A percentile compares a stretch with the other conserved stretches of the same genome.
Evolutionary conservation across 106 monocot species (phyloP).

Genomic region (Dendrobium catenatum): DNA sequence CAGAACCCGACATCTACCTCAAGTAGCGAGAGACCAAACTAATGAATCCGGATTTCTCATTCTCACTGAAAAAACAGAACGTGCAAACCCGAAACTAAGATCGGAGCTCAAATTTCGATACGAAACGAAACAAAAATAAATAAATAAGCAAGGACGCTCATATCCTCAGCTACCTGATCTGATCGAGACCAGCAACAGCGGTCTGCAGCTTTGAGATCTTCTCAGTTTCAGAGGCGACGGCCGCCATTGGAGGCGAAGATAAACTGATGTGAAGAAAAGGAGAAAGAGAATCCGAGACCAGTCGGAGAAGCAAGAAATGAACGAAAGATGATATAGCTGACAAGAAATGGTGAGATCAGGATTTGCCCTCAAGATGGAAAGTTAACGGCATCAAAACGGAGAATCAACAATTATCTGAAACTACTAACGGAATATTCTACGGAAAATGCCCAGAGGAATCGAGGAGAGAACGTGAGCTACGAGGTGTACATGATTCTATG

Average conservation of each 20-base stretch:
- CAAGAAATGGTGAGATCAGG: neutral
- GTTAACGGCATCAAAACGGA: neutral
- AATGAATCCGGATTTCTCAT: constrained; percentile 50
- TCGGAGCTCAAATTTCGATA: neutral
- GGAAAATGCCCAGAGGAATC: neutral
- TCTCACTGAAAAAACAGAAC: constrained; percentile 22
- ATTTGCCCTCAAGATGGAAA: neutral
- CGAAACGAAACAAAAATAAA: neutral
- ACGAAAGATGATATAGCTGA: neutral
- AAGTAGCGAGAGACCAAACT: constrained; percentile 55
- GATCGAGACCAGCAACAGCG: constrained; percentile 32
- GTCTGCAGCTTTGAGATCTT: constrained; percentile 43
- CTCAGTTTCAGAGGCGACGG: constrained; percentile 35
- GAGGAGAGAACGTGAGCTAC: neutral
- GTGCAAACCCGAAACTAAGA: neutral
- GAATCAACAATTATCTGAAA: neutral
- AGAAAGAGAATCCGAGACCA: neutral
- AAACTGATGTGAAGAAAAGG: constrained; percentile 2
- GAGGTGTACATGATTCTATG: no score
- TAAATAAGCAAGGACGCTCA: neutral
- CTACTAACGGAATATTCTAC: neutral
- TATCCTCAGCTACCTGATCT: constrained; percentile 38
- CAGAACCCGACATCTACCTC: constrained; percentile 24
- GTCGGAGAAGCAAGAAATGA: neutral
- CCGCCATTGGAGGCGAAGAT: constrained; percentile 5